Evolutionary conservation across 192 early-diverging fungal genomes (phyloP).

Genomic region (Podila minutissima): DNA sequence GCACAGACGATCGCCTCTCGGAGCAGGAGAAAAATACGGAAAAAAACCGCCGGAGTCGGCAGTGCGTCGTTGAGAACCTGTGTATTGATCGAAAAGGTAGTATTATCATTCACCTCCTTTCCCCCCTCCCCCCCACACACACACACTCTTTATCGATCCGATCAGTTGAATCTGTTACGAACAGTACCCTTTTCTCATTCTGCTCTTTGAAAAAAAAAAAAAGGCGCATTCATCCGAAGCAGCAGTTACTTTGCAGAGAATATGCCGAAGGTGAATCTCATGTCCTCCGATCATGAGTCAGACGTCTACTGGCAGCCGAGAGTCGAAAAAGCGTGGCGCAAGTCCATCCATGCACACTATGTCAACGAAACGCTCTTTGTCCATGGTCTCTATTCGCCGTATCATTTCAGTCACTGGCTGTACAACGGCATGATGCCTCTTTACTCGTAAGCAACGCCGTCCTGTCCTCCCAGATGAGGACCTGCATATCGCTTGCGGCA

Average conservation of each 20-base stretch:
- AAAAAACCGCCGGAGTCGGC: constrained; percentile 13
- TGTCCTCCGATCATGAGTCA: neutral
- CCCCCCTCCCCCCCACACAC: too few relatives aligned
- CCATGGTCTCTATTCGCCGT: constrained; percentile 36
- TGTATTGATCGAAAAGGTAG: constrained; percentile 31
- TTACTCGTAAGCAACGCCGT: too few relatives aligned
- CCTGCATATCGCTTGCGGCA: too few relatives aligned
- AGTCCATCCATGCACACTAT: constrained; percentile 4
- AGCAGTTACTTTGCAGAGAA: neutral
- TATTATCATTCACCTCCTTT: neutral
- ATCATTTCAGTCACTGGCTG: too few relatives aligned
- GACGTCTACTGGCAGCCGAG: constrained; percentile 25
- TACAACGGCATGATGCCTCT: too few relatives aligned
- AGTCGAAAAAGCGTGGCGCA: neutral
- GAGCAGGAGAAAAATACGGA: constrained; percentile 9
- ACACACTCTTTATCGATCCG: neutral
- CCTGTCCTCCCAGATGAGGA: too few relatives aligned
- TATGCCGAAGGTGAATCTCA: constrained; percentile 9
- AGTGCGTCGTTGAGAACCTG: constrained; percentile 27
- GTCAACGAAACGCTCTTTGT: constrained; percentile 51
- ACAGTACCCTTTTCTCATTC: neutral
- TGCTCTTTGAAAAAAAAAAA: neutral
- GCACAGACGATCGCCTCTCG: constrained; percentile 18
- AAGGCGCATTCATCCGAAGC: constrained; percentile 17
- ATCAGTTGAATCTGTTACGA: neutral